Evolutionary conservation across 805 yeast genomes (phyloP).

Genomic region (Jamesozyma rosinii): DNA sequence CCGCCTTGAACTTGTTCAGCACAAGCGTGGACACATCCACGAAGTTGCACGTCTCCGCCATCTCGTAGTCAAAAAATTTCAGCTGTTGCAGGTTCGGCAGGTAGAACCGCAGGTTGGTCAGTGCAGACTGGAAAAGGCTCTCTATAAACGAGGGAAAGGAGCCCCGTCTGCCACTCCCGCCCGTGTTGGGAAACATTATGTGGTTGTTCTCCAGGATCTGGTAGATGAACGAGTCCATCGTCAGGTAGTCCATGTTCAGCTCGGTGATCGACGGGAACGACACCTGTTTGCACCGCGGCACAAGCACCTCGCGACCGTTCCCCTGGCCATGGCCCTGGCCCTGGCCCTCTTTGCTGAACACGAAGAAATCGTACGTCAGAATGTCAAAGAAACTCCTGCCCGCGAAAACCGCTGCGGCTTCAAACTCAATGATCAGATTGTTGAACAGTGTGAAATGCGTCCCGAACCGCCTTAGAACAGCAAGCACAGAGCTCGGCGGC

Average conservation of each 20-base stretch:
- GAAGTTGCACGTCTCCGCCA: constrained; percentile 16
- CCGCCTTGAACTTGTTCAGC: constrained; percentile 10
- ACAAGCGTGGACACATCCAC: constrained; percentile 15
- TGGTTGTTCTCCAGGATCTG: constrained; percentile 6
- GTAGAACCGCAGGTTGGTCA: constrained; percentile 7
- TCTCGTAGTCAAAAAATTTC: constrained; percentile 8
- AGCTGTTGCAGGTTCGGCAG: constrained; percentile 11
- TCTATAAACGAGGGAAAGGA: constrained; percentile 7
- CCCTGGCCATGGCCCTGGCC: not conserved
- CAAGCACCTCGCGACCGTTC: not conserved
- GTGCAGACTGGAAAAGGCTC: constrained; percentile 7
- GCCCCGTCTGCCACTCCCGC: not conserved
- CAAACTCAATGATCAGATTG: constrained; percentile 7
- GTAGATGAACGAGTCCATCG: constrained; percentile 17
- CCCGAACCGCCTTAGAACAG: not conserved
- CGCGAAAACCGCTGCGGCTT: not conserved
- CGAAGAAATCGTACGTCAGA: constrained; percentile 6
- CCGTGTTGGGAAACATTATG: not conserved
- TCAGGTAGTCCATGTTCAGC: constrained; percentile 14
- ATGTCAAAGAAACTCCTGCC: constrained; percentile 12
- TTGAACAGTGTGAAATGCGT: constrained; percentile 1
- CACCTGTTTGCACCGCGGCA: constrained; percentile 10
- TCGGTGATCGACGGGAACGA: constrained; percentile 10
- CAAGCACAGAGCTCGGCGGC: not conserved
- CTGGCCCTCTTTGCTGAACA: constrained; percentile 1